Evolutionary conservation across 2,329 filamentous ascomycete genomes (phyloP).

Genomic region (Coniochaeta prunicola): DNA sequence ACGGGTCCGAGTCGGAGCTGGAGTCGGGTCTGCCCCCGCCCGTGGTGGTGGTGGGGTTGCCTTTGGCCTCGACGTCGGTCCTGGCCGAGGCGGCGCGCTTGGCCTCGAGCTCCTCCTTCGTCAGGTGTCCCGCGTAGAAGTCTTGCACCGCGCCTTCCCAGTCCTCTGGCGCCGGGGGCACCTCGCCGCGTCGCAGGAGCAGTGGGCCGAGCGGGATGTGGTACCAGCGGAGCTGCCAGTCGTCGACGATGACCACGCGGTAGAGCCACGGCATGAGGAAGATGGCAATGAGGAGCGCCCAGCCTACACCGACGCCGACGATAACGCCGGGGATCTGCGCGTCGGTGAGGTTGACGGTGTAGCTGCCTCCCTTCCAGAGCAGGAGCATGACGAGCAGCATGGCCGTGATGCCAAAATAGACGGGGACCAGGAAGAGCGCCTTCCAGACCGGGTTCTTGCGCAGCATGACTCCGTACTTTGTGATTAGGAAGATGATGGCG

Average conservation of each 20-base stretch:
- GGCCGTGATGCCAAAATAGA: conserved; percentile 51
- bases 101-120: conserved; percentile 43
- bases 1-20: conserved; percentile 2
- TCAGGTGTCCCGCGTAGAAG: conserved; percentile 50
- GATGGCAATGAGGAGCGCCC: conserved; percentile 37
- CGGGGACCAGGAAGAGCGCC: conserved; percentile 43
- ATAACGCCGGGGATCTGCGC: conserved; percentile 45
- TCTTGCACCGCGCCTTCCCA: conserved; percentile 36
- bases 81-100: conserved; percentile 20
- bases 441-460: conserved; percentile 44
- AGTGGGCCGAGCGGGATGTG: conserved; percentile 47
- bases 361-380: conserved; percentile 44
- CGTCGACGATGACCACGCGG: conserved; percentile 49
- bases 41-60: conserved; percentile 8
- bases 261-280: conserved; percentile 56
- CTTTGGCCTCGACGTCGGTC: conserved; percentile 19
- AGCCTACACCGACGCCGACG: conserved; percentile 42
- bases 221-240: conserved; percentile 51
- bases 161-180: conserved; percentile 33
- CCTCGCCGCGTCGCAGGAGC: conserved; percentile 35
- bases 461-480: conserved; percentile 49
- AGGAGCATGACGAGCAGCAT: conserved; percentile 54
- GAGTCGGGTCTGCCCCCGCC: background rate
- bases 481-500: conserved; percentile 46
- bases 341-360: conserved; percentile 38